A percentile compares a stretch with the other conserved stretches of the same genome.
phyloP scores from a whole-genome alignment of 2,329 filamentous ascomycete genomes.

The Penicillium sp. region DNA sequence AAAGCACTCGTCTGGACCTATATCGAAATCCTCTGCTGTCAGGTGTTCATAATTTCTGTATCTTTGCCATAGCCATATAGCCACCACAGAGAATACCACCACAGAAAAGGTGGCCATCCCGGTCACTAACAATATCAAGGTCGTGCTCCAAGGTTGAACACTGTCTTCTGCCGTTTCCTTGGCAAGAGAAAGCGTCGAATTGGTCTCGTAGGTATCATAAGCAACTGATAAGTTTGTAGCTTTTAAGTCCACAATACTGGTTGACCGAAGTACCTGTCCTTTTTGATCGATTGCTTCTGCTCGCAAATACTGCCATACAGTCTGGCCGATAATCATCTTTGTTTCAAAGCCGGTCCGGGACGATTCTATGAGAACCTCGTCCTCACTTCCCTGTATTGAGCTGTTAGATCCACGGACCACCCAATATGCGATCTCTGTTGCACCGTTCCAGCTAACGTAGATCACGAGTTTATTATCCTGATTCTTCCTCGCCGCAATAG shows the following conservation, averaged over 20 bases:
- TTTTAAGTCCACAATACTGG: slow-evolving; percentile 6
- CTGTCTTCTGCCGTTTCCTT: neutral
- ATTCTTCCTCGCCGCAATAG: neutral
- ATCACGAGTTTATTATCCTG: slow-evolving; percentile 1
- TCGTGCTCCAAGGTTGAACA: neutral
- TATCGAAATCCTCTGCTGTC: slow-evolving; percentile 8
- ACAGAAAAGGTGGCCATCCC: neutral
- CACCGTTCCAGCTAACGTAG: slow-evolving; percentile 19
- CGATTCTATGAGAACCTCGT: neutral
- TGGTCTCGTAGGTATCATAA: slow-evolving; percentile 2
- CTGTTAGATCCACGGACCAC: neutral
- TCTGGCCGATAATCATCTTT: slow-evolving; percentile 8
- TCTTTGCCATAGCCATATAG: slow-evolving; percentile 4
- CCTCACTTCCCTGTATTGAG: neutral
- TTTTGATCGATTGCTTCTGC: slow-evolving; percentile 9
- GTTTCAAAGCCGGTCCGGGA: slow-evolving; percentile 12
- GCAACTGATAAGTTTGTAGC: slow-evolving; percentile 3
- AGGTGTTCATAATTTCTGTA: slow-evolving; percentile 5
- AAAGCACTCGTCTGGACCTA: slow-evolving; percentile 1
- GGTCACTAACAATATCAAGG: slow-evolving; percentile 6
- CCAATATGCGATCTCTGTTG: slow-evolving; percentile 10
- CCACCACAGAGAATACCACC: neutral
- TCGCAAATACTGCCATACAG: slow-evolving; percentile 8
- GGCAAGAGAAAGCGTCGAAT: slow-evolving; percentile 2
- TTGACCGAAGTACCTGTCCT: slow-evolving; percentile 5